Evolutionary conservation across 768 basidiomycete species (phyloP).

Genomic region (Terana coerulea): DNA sequence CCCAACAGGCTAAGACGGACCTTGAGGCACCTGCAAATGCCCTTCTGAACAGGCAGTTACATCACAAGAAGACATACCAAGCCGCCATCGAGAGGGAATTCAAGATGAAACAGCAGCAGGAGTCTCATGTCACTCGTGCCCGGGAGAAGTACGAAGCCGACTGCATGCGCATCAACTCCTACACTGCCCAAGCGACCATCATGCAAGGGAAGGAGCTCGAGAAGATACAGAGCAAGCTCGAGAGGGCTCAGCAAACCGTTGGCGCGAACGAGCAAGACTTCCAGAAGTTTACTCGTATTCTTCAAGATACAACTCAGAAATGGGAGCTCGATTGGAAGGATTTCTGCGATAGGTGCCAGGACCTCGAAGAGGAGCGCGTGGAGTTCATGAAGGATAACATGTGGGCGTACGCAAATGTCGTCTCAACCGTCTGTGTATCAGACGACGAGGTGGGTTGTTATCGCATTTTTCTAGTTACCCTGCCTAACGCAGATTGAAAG

Average conservation of each 20-base stretch:
- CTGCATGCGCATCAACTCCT: slow-evolving; percentile 90
- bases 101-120: slow-evolving; percentile 85
- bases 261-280: slow-evolving; percentile 91
- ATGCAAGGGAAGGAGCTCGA: slow-evolving; percentile 94
- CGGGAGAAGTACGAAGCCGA: slow-evolving; percentile 93
- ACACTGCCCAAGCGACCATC: slow-evolving; percentile 86
- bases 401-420: slow-evolving; percentile 94
- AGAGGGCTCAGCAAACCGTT: slow-evolving; percentile 86
- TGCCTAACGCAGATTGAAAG: slow-evolving; percentile 37
- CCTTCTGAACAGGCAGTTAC: slow-evolving; percentile 62
- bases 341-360: slow-evolving; percentile 94
- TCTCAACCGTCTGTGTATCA: slow-evolving; percentile 92
- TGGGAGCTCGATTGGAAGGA: slow-evolving; percentile 95
- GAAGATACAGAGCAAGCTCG: slow-evolving; percentile 81
- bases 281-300: slow-evolving; percentile 74
- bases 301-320: slow-evolving; percentile 73
- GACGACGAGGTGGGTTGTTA: slow-evolving; percentile 80
- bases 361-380: slow-evolving; percentile 91
- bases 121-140: slow-evolving; percentile 81
- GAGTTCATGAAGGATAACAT: slow-evolving; percentile 94
- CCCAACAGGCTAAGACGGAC: slow-evolving; percentile 69
- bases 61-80: slow-evolving; percentile 74
- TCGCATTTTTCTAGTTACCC: neutral
- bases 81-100: slow-evolving; percentile 82
- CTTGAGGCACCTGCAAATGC: slow-evolving; percentile 63